Evolutionary conservation across 2,329 filamentous ascomycete genomes (phyloP), one percentile per base, ranked within the genome.

Genomic region (Malbranchea zuffiana): DNA sequence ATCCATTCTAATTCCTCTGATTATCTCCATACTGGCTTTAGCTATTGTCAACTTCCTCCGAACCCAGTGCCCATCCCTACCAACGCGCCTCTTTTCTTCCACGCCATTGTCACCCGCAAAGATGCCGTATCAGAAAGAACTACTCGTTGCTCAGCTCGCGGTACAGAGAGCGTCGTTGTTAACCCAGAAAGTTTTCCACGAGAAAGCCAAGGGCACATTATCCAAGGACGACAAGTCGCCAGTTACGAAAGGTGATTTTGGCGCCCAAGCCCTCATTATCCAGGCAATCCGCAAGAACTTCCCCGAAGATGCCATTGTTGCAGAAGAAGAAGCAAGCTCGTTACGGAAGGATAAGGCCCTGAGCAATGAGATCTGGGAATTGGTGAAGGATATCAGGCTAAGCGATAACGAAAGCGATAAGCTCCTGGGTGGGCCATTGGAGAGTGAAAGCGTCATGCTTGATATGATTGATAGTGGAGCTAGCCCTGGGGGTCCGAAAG

Each of bases 191-290:
- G 82, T 86, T 55, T 83, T 82, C 67, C 70, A 86, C 64, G 82
- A 88, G 51, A 90, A 88, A 63, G 81, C 85, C 51, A 96, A 96
- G 67, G 88, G 88, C 50, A 95, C 90, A 30, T 72, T 94, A 35
- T 82, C 80, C 59, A 98, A 98, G 68, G 80, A 84, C 61, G 90
- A 98, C 70, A 85, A 84, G 57, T 94, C 87, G 6, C 90, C 90
- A 47, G 90, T 98, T 52, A 98, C 90, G 12, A 90, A 96, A 51
- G 90, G 88, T 59, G 90, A 98, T 66, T 96, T 94, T 60, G 90
- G 90, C 54, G 92, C 90, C 24, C 90, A 98, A 67, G 87, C 90
- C 20, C 75, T 98, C 47, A 94, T 98, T 62, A 94, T 96, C 55
- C 73, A 79, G 40, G 88, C 88, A 18, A 79, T 98, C 49, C 79